Base-by-base conservation (phyloP, 192 early-diverging fungal genomes). In the Jimgerdemannia flammicorona region DNA sequence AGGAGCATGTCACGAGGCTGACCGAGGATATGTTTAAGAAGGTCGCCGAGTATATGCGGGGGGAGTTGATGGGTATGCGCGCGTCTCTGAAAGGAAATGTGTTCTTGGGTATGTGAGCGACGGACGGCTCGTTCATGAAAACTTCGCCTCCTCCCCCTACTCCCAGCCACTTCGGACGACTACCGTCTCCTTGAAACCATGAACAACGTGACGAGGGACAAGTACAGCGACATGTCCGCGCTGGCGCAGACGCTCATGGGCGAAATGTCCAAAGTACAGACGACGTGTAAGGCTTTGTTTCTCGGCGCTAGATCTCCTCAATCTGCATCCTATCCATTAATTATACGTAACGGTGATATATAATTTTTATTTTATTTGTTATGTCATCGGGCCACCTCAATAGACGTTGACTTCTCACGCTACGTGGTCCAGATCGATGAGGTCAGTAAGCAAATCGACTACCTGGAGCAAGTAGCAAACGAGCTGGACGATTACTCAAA, bases 241-340 rank as follows among this genome's bases (percentile, higher is more conserved):
- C 78, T 82, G 81, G 77, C 73, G 54, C 81, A 82, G 67, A 71
- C 72, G 29, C 71, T 82, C 9, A 75, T 79, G 68, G 70, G 72
- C 43, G 77, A 82, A 43, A 82, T 82, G 72, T 82, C 81, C 19
- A 78, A 73, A 49, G 41, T 82, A 40, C 81, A 82, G 69, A 69
- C 72, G 64, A 79, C 75, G 19, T 82, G 81, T 82, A 72, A 75
- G 77, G 4, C 29, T 39, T 63, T 74, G 2, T n/a, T 14, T 54
- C 69, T 44, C 19, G n/a, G n/a, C n/a, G n/a, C n/a, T n/a, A n/a
- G n/a, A n/a, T n/a, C n/a, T n/a, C n/a, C n/a, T n/a, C n/a, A n/a
- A n/a, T n/a, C n/a, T n/a, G n/a, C n/a, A n/a, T n/a, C n/a, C n/a
- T n/a, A n/a, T n/a, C n/a, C n/a, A n/a, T n/a, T n/a, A n/a, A n/a